Evolutionary conservation across 2,329 filamentous ascomycete species (phyloP), one percentile per base, ranked within the genome.

Genomic region (Alternaria longipes): DNA sequence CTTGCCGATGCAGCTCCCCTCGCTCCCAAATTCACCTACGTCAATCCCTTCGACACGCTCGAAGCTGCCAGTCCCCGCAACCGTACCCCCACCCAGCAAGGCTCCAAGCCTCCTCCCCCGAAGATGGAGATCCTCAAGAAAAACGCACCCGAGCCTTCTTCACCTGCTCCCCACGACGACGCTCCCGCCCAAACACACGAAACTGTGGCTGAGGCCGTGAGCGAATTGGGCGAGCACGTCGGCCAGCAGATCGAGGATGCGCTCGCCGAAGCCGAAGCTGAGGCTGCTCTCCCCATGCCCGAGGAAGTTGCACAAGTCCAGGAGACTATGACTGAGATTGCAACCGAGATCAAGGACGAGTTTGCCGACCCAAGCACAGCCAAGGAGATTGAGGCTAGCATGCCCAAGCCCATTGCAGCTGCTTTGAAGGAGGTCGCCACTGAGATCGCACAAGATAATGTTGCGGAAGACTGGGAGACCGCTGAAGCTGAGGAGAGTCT

Each of bases 391-490:
- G 86, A 90, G 62, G 80, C 84, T 40, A 76, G 78, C 16, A 79
- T 86, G 60, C 81, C 83, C 32, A 82, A 84, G 49, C 83, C 84
- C 22, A 76, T 85, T 28, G 85, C 86, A 12, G 83, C 86, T 62
- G 82, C 82, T 60, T 83, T 88, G 51, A 87, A 89, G 49, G 84
- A 87, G 61, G 83, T 84, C 38, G 84, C 85, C 52, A 84, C 87
- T 63, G 86, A 86, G 22, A 83, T 85, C 51, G 80, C 82, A 52
- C 81, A 85, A 40, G 83, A 79, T 52, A 79, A 84, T 22, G 84
- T 93, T 47, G 91, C 89, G n/a, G 93, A 97, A 66, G 94, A 90
- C 80, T 97, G 93, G 93, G 93, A 97, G 82, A 96, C 90, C 66
- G 92, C 91, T 4, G 92, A 94, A 71, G 87, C 87, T 56, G 89